Evolutionary conservation across 805 yeast species (phyloP).

Genomic region (Pichia scutulata): DNA sequence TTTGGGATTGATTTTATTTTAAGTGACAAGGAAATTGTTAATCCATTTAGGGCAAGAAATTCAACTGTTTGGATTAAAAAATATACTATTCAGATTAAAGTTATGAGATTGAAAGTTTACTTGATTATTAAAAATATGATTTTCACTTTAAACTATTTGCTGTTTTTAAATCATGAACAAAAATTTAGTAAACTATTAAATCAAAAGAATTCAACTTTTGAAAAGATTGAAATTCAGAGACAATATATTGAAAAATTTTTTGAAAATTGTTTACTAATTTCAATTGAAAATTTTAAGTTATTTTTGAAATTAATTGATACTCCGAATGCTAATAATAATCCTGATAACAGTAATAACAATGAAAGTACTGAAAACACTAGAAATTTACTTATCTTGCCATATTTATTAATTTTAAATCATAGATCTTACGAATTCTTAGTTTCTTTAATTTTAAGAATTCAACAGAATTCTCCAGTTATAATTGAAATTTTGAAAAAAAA

Average conservation of each 20-base stretch:
- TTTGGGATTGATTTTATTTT: conserved; percentile 20
- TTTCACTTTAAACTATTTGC: conserved; percentile 43
- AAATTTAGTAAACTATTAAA: conserved; percentile 27
- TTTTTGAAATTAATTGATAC: conserved; percentile 28
- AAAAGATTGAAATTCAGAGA: conserved; percentile 27
- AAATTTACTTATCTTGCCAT: conserved; percentile 44
- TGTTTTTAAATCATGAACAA: conserved; percentile 32
- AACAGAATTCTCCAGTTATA: conserved; percentile 29
- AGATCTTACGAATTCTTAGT: conserved; percentile 51
- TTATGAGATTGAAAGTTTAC: conserved; percentile 27
- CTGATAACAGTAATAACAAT: background rate
- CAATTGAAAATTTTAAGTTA: conserved; percentile 32
- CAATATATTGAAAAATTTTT: conserved; percentile 28
- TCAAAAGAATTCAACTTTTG: conserved; percentile 24
- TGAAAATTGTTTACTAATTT: conserved; percentile 29
- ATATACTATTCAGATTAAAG: conserved; percentile 20
- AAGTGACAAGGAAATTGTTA: conserved; percentile 11
- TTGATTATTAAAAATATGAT: conserved; percentile 38
- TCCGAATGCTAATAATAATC: background rate
- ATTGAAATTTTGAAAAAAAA: conserved; percentile 28
- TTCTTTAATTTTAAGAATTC: conserved; percentile 43
- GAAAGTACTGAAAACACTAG: background rate
- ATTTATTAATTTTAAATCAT: conserved; percentile 44
- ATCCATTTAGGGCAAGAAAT: conserved; percentile 13
- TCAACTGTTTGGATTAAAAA: conserved; percentile 14